These are phyloP conservation scores for Grigorovia humatica DNA, from an alignment of 805 yeast species.

Conservation along the genomic window DNA sequence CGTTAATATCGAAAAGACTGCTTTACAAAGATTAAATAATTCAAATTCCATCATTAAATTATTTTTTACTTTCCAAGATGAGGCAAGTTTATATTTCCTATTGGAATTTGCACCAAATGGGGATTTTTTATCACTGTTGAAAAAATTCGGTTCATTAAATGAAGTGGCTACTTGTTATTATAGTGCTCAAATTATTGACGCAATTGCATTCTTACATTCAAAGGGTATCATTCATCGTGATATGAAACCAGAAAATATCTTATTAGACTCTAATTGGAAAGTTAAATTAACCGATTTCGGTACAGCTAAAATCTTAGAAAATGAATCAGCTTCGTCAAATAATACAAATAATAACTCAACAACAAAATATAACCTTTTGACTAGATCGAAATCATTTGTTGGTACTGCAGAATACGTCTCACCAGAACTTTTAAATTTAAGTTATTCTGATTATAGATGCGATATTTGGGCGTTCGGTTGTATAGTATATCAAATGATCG, in stretches of 20 bases:
- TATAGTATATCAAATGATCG: constrained; percentile 88
- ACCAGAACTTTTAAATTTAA: constrained; percentile 67
- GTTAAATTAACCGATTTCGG: constrained; percentile 77
- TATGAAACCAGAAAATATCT: constrained; percentile 72
- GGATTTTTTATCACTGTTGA: constrained; percentile 57
- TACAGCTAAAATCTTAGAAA: constrained; percentile 65
- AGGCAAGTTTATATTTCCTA: constrained; percentile 59
- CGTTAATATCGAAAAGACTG: constrained; percentile 74
- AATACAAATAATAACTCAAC: background rate
- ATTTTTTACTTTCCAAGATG: constrained; percentile 74
- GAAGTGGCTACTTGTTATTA: constrained; percentile 62
- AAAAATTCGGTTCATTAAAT: constrained; percentile 57
- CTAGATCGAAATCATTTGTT: constrained; percentile 69
- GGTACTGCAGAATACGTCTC: constrained; percentile 83
- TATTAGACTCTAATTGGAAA: constrained; percentile 49
- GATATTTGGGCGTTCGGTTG: constrained; percentile 99
- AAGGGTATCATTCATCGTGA: constrained; percentile 76
- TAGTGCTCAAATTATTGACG: constrained; percentile 65
- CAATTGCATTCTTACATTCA: constrained; percentile 59
- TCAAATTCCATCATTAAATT: constrained; percentile 56
- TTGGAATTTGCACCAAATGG: constrained; percentile 75
- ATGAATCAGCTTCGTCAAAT: constrained; percentile 11
- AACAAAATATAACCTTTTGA: constrained; percentile 54
- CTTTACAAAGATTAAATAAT: constrained; percentile 56
- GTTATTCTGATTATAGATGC: constrained; percentile 79